A percentile compares a stretch with the other conserved stretches of the same genome.
Conservation (phyloP, 2,329 filamentous ascomycete species). For the Cercospora sp. region DNA sequence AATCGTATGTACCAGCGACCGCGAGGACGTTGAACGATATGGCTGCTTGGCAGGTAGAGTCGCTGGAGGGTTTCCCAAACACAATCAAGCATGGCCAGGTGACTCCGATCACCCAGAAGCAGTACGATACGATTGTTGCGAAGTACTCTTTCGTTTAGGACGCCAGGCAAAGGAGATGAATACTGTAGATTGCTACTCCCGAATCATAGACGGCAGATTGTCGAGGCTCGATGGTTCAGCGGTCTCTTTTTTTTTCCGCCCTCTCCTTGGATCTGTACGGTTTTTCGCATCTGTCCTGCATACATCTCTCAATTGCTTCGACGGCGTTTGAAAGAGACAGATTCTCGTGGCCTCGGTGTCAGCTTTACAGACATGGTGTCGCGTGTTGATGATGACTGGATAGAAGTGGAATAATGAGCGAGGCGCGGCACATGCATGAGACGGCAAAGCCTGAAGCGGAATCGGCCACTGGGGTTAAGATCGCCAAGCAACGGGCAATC, state of each 20-base stretch:
- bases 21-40: conserved; percentile 25
- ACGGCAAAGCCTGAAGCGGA: neutral
- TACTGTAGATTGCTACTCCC: too few relatives aligned
- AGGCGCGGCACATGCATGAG: neutral
- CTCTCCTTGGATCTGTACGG: neutral
- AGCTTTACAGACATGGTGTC: neutral
- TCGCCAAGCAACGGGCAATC: neutral
- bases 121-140: conserved; percentile 21
- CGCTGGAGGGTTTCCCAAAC: conserved; percentile 22
- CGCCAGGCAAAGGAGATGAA: too few relatives aligned
- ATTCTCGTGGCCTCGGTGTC: too few relatives aligned
- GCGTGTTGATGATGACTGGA: neutral
- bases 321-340: too few relatives aligned
- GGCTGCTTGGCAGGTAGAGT: conserved; percentile 20
- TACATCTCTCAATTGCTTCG: neutral
- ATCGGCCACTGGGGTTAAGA: neutral
- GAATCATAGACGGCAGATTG: too few relatives aligned
- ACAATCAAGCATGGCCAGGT: conserved; percentile 25
- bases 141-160: conserved; percentile 11
- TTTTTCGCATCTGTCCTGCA: neutral
- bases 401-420: neutral
- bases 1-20: conserved; percentile 24
- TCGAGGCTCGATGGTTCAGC: neutral
- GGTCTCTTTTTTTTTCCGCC: neutral
- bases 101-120: conserved; percentile 19